Evolutionary conservation across 106 monocot genomes (phyloP), one percentile per base, ranked within the genome.

Genomic region (Iris macrosiphon): DNA sequence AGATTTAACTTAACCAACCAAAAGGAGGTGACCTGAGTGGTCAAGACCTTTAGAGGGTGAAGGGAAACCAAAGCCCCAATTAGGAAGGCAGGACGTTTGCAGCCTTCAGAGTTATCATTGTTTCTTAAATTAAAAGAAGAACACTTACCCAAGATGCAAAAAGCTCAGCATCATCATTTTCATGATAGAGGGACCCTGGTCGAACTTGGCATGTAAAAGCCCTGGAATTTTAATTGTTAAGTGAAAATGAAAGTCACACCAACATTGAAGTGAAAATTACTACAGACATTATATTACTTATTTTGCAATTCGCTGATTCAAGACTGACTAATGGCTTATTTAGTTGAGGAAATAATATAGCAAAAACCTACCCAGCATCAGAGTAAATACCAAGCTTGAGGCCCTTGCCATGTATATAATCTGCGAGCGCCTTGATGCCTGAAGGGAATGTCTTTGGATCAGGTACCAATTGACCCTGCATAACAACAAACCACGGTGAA

Each of bases 381-480:
- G 86, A 86, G 45, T 98, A 98, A 49, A 98, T 98, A 45, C 96
- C 96, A 77, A 98, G 86, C 55, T 83, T 83, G 40, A 98, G 85
- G 20, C 86, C 90, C 60, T 82, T 98, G 27, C 54, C 62, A 75
- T 98, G 96, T 47, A 98, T 55, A 55, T 90, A 98, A 14, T 98
- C 86, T 44, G 90, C 80, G 67, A 98, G 72, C 23, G 75, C 76
- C 62, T 90, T 86, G 38, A 98, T 98, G 33, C 96, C 90, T 2
- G 86, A 87, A 52, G 96, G 87, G 49, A 98, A 98, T 52, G 65
- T 71, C 43, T 75, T 73, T 16, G 76, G 76, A 60, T 90, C 74
- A 50, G 96, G 86, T 31, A 73, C 57, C 72, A 96, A 72, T 66
- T 90, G 51, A 31, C 75, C 89, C 95, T 95, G 62, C 31, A 80